These are phyloP conservation scores for Punica granatum DNA, from an alignment of 345 rosid species.

Conservation along the genomic window DNA sequence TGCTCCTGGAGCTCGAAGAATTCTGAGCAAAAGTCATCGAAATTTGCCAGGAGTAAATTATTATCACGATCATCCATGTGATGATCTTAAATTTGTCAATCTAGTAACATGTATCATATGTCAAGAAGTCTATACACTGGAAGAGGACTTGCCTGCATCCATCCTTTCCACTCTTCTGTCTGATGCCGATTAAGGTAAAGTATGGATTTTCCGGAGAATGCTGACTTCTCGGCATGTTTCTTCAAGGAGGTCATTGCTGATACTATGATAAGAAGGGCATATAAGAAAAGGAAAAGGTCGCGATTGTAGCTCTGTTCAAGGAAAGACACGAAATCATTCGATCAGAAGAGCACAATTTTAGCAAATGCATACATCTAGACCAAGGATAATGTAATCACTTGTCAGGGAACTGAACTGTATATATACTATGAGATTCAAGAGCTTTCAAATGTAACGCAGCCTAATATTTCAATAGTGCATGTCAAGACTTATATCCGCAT, in stretches of 20 bases:
- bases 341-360: not conserved
- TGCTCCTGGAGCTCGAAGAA: not conserved
- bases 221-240: slow-evolving; percentile 73
- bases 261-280: slow-evolving; percentile 75
- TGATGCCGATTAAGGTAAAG: slow-evolving; percentile 88
- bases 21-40: not conserved
- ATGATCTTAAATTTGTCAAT: not conserved
- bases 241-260: slow-evolving; percentile 81
- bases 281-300: slow-evolving; percentile 88
- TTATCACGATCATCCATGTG: not conserved
- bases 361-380: not conserved
- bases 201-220: slow-evolving; percentile 67
- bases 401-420: not conserved
- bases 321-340: not conserved
- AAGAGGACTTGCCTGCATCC: slow-evolving; percentile 87
- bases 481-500: not conserved
- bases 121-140: not conserved
- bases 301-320: slow-evolving; percentile 80
- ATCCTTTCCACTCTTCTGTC: slow-evolving; percentile 99
- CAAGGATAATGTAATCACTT: not conserved
- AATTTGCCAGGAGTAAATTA: not conserved
- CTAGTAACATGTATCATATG: not conserved
- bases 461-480: not conserved
- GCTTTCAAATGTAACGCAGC: not conserved
- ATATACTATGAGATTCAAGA: not conserved